phyloP scores from a whole-genome alignment of 2,329 filamentous ascomycete genomes.

The Sporothrix euskadiensis region DNA sequence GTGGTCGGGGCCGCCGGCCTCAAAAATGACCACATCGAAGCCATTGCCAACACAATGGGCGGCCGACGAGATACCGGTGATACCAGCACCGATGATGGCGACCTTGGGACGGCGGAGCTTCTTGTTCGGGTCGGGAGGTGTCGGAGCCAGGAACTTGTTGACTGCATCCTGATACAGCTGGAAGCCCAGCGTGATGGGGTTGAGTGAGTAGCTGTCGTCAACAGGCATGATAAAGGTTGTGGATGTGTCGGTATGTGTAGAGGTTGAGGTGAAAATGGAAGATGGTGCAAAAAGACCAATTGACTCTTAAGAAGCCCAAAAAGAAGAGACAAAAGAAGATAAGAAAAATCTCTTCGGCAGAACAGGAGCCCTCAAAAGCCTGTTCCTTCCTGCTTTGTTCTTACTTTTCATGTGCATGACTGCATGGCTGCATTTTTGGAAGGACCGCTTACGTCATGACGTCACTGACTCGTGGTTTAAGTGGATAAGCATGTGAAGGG shows the following conservation, averaged over 20 bases:
- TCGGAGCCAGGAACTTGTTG: conserved; percentile 66
- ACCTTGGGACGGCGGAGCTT: conserved; percentile 64
- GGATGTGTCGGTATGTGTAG: not conserved
- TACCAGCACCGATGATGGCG: conserved; percentile 68
- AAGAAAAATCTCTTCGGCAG: not conserved
- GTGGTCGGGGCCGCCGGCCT: conserved; percentile 64
- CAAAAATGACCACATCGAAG: conserved; percentile 79
- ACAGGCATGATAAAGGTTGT: not conserved
- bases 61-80: conserved; percentile 76
- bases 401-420: not conserved
- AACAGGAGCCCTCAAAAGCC: not conserved
- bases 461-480: not conserved
- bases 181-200: conserved; percentile 63
- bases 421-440: not conserved
- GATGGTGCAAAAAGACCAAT: not conserved
- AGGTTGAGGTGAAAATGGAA: too few relatives aligned
- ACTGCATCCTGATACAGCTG: conserved; percentile 65
- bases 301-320: not conserved
- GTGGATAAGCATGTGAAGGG: conserved; percentile 11
- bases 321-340: not conserved
- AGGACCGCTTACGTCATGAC: conserved; percentile 6
- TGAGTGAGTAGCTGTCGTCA: conserved; percentile 32
- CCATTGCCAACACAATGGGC: conserved; percentile 83
- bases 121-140: conserved; percentile 61
- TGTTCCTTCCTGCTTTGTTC: not conserved